Conservation (phyloP, 495 filamentous ascomycete genomes). For the Trichoderma orchidacearum region DNA sequence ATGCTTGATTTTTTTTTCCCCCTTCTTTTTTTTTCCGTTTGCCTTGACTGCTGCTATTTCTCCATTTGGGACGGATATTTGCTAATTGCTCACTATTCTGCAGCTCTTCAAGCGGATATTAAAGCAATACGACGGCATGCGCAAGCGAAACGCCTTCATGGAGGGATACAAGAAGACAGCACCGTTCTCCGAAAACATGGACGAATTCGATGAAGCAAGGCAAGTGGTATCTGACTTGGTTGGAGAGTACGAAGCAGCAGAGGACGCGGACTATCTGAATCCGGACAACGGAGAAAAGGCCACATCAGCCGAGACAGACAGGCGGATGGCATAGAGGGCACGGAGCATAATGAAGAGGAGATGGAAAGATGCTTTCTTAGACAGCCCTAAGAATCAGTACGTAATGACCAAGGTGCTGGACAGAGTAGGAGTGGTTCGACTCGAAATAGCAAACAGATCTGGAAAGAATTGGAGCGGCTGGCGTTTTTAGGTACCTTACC, state of each 20-base stretch:
- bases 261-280: conserved; percentile 75
- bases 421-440: not conserved
- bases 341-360: not conserved
- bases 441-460: not conserved
- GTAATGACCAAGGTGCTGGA: not conserved
- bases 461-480: not conserved
- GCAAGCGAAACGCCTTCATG: conserved; percentile 92
- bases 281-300: conserved; percentile 40
- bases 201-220: conserved; percentile 88
- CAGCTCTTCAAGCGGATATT: conserved; percentile 85
- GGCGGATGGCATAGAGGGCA: conserved; percentile 24
- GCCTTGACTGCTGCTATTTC: not conserved
- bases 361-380: not conserved
- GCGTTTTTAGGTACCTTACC: not conserved
- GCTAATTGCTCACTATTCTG: conserved; percentile 8
- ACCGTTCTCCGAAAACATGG: conserved; percentile 78
- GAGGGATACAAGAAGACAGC: conserved; percentile 91
- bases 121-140: conserved; percentile 75
- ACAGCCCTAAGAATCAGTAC: not conserved
- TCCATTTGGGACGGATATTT: not conserved
- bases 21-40: not conserved
- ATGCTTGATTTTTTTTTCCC: not conserved
- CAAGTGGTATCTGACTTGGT: conserved; percentile 81
- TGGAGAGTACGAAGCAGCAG: conserved; percentile 89
- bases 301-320: conserved; percentile 30